phyloP scores from a whole-genome alignment of 768 basidiomycete species.

The Coprinopsis cinerea region DNA sequence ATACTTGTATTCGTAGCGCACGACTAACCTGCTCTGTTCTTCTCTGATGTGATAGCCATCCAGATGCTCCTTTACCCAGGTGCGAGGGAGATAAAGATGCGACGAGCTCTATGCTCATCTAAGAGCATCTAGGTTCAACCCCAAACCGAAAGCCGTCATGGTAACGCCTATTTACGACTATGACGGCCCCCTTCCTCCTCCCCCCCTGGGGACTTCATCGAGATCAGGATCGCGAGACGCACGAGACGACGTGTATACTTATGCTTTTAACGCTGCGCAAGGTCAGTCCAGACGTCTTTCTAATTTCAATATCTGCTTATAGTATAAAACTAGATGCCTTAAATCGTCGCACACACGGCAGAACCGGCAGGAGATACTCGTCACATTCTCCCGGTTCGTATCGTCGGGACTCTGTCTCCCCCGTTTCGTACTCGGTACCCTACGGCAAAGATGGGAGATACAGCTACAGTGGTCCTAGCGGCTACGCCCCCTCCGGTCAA shows the following conservation, averaged over 20 bases:
- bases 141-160: constrained; percentile 10
- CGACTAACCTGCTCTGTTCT: too few species aligned
- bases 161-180: constrained; percentile 10
- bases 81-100: background rate
- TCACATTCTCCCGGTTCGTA: constrained; percentile 1
- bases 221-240: background rate
- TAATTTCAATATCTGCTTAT: background rate
- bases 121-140: constrained; percentile 3
- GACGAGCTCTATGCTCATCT: background rate
- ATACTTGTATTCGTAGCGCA: background rate
- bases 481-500: too few species aligned
- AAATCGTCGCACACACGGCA: background rate
- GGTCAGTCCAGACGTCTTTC: background rate
- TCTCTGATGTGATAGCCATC: background rate
- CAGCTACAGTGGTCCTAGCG: background rate
- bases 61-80: constrained; percentile 6
- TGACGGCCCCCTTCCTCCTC: background rate
- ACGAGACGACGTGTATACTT: background rate
- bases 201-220: background rate
- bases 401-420: background rate
- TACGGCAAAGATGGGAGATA: background rate
- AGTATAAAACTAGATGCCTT: background rate
- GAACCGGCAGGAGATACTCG: background rate
- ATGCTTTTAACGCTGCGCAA: constrained; percentile 1
- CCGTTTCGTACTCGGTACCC: background rate